A percentile compares a stretch with the other conserved stretches of the same genome.
Conservation (phyloP, 805 yeast genomes). For the Yamadazyma sp. region DNA sequence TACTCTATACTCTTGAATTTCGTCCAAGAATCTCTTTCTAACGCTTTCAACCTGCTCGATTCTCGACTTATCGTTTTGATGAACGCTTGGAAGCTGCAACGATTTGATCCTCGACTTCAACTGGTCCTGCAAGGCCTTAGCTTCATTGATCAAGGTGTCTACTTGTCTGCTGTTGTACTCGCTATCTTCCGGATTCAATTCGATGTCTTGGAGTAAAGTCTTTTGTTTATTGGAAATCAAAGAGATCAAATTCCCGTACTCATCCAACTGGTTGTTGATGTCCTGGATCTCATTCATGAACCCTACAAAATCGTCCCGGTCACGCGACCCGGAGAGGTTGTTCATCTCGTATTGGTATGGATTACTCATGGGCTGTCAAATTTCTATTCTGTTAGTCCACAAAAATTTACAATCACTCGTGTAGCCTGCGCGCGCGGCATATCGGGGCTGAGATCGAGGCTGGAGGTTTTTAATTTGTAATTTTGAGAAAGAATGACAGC, state of each 20-base stretch:
- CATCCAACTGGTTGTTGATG: constrained; percentile 42
- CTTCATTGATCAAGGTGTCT: constrained; percentile 74
- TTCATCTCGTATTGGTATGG: constrained; percentile 34
- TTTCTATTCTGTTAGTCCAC: background rate
- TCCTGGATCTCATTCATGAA: constrained; percentile 48
- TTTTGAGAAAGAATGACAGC: no score
- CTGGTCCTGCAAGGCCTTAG: constrained; percentile 70
- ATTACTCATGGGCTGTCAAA: constrained; percentile 30
- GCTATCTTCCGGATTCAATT: constrained; percentile 41
- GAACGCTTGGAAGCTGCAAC: constrained; percentile 67
- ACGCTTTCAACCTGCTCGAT: constrained; percentile 88
- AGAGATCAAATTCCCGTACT: constrained; percentile 38
- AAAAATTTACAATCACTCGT: constrained; percentile 3
- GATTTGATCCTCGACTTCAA: constrained; percentile 76
- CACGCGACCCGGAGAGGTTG: constrained; percentile 22
- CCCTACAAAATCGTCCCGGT: constrained; percentile 43
- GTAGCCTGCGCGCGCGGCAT: constrained; percentile 3
- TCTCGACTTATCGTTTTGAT: constrained; percentile 65
- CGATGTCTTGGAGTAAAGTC: constrained; percentile 41
- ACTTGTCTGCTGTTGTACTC: constrained; percentile 69
- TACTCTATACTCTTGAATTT: constrained; percentile 83
- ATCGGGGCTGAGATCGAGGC: background rate
- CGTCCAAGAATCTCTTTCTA: constrained; percentile 78
- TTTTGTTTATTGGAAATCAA: constrained; percentile 42
- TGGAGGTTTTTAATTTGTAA: no score